phyloP scores from a whole-genome alignment of 768 basidiomycete genomes.

The Cantharellus cinnabarinus region DNA sequence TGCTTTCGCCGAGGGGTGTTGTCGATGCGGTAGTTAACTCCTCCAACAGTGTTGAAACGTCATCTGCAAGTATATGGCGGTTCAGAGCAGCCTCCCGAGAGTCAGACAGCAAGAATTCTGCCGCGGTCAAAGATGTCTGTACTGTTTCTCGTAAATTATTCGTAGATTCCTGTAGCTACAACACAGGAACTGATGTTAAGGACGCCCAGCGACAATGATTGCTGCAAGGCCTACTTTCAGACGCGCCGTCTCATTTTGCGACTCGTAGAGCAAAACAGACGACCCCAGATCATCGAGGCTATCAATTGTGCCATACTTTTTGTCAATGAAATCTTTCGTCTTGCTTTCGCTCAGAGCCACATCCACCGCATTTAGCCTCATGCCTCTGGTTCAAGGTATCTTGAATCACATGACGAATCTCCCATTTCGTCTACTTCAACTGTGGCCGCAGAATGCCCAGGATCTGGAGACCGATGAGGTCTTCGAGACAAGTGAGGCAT shows the following conservation, averaged over 20 bases:
- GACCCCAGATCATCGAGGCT: neutral
- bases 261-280: neutral
- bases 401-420: too few relatives aligned
- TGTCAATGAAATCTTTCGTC: neutral
- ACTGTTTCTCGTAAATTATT: neutral
- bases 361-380: neutral
- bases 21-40: constrained; percentile 37
- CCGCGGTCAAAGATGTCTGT: neutral
- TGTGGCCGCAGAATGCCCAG: neutral
- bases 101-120: constrained; percentile 21
- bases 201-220: too few relatives aligned
- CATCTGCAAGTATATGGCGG: constrained; percentile 59
- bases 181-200: neutral
- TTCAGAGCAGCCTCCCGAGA: constrained; percentile 59
- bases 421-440: too few relatives aligned
- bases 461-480: neutral
- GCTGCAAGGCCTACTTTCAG: neutral
- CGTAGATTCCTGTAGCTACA: neutral
- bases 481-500: neutral
- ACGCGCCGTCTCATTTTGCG: neutral
- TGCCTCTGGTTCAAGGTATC: neutral
- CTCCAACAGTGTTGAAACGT: constrained; percentile 43
- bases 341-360: neutral
- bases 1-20: constrained; percentile 21
- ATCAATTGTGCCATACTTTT: neutral